These are phyloP conservation scores for Irpex sp. DNA, from an alignment of 1,284 basidiomycete genomes.

Conservation along the genomic window DNA sequence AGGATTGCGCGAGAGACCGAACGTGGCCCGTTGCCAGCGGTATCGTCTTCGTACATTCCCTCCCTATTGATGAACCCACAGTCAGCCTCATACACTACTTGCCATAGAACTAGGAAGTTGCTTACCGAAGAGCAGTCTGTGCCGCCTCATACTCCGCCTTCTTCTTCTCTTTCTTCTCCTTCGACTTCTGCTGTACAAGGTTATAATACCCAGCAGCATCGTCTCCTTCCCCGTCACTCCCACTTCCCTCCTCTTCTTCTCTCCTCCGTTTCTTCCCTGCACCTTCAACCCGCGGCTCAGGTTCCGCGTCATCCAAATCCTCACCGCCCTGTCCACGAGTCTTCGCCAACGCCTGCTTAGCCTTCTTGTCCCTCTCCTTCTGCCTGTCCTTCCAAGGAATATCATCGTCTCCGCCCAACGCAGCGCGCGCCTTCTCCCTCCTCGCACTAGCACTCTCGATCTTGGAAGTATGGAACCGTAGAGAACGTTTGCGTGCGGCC, in stretches of 20 bases:
- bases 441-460: conserved; percentile 74
- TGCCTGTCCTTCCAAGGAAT: conserved; percentile 73
- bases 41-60: conserved; percentile 45
- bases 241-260: conserved; percentile 41
- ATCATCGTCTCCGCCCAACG: conserved; percentile 84
- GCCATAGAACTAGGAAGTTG: conserved; percentile 3
- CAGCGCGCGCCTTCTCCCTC: conserved; percentile 65
- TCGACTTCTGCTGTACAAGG: conserved; percentile 73
- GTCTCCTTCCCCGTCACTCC: conserved; percentile 25
- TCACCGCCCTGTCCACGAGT: conserved; percentile 52
- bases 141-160: conserved; percentile 76
- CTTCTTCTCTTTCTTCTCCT: conserved; percentile 74
- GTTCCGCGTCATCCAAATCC: conserved; percentile 62
- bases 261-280: conserved; percentile 40
- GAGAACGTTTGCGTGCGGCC: conserved; percentile 67
- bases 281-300: conserved; percentile 34
- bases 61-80: conserved; percentile 34
- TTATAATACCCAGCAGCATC: conserved; percentile 75
- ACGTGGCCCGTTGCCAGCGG: conserved; percentile 65
- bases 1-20: conserved; percentile 86
- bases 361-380: conserved; percentile 53
- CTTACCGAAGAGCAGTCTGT: conserved; percentile 62
- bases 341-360: conserved; percentile 45
- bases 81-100: too few relatives aligned
- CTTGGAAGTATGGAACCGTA: conserved; percentile 85